phyloP scores from a whole-genome alignment of 768 basidiomycete species.

The Scleroderma bovista region DNA sequence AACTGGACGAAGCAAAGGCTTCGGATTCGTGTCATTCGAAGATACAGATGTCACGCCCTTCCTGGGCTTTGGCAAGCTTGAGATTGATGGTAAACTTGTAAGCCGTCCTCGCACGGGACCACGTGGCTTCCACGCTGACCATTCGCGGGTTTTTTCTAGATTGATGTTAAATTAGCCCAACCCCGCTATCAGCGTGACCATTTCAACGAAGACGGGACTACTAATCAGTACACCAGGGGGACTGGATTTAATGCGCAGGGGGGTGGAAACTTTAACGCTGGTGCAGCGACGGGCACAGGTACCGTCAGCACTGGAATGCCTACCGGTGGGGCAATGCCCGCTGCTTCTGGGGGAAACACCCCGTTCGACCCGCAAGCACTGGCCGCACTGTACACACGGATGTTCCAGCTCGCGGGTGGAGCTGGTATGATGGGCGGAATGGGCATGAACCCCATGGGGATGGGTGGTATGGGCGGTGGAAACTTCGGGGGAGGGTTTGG shows the following conservation, averaged over 20 bases:
- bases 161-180: conserved; percentile 96
- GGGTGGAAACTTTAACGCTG: conserved; percentile 33
- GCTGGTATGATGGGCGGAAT: conserved; percentile 40
- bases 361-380: conserved; percentile 92
- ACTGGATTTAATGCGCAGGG: conserved; percentile 29
- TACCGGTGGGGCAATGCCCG: conserved; percentile 11
- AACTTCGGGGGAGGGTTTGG: conserved; percentile 32
- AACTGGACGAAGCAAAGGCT: conserved; percentile 92
- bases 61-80: conserved; percentile 81
- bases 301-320: conserved; percentile 16
- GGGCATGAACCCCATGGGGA: conserved; percentile 36
- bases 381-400: conserved; percentile 89
- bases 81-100: conserved; percentile 94
- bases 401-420: conserved; percentile 81
- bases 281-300: conserved; percentile 5
- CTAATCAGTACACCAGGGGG: conserved; percentile 13
- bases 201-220: conserved; percentile 43
- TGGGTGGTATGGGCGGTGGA: conserved; percentile 27
- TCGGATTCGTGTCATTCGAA: conserved; percentile 96
- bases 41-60: conserved; percentile 87
- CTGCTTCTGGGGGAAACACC: conserved; percentile 39
- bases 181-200: conserved; percentile 78
- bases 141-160: conserved; percentile 41
- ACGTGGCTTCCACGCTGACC: background rate
- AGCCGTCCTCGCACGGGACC: conserved; percentile 22